Conservation (phyloP, 345 rosid genomes). For the Camelina hispida region DNA sequence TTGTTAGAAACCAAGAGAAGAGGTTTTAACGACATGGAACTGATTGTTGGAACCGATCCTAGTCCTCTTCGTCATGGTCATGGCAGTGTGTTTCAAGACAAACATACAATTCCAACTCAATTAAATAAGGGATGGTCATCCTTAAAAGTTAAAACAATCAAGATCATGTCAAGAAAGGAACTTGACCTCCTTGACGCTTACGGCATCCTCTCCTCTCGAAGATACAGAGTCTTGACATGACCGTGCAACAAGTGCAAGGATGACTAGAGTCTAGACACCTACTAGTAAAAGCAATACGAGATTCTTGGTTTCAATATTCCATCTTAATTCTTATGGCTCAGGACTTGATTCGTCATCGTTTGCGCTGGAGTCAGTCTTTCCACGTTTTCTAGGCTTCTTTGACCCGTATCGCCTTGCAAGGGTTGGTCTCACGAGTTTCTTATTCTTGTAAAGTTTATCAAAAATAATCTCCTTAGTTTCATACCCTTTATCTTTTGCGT, state of each 20-base stretch:
- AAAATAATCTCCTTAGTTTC: neutral
- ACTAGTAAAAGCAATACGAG: neutral
- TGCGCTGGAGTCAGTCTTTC: neutral
- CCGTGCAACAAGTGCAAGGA: neutral
- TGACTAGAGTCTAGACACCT: neutral
- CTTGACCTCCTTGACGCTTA: neutral
- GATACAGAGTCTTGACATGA: neutral
- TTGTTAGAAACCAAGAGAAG: neutral
- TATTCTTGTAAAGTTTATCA: neutral
- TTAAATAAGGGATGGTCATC: neutral
- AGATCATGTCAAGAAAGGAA: neutral
- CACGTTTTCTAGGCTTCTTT: neutral
- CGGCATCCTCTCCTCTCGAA: neutral
- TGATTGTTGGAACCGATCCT: neutral
- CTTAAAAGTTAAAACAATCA: no score
- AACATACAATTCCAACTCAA: neutral
- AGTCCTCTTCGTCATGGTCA: neutral
- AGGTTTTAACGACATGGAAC: neutral
- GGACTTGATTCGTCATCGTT: neutral
- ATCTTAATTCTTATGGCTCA: neutral
- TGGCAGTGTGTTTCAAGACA: neutral
- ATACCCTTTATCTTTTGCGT: constrained; percentile 7
- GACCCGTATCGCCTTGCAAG: neutral
- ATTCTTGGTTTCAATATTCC: neutral
- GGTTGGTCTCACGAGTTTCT: constrained; percentile 20